phyloP scores from a whole-genome alignment of 495 filamentous ascomycete species.

The Aspergillus affinis region DNA sequence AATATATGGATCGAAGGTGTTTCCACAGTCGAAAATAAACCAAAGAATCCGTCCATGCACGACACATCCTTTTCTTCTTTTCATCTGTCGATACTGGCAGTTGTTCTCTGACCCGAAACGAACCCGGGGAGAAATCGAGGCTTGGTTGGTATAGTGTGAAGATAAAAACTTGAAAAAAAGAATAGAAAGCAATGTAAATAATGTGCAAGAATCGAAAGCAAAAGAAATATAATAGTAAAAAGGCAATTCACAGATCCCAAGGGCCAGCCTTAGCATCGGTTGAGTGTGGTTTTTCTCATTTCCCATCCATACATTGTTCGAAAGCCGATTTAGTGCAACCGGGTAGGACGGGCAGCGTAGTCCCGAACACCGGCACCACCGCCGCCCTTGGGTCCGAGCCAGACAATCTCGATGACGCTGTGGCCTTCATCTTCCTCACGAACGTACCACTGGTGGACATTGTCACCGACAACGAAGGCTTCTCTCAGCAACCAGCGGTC shows the following conservation, averaged over 20 bases:
- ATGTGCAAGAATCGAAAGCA: constrained; percentile 41
- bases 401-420: constrained; percentile 51
- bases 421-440: constrained; percentile 47
- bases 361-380: constrained; percentile 41
- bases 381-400: constrained; percentile 48
- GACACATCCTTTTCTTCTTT: constrained; percentile 13
- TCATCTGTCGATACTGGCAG: constrained; percentile 6
- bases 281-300: constrained; percentile 11
- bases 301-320: background rate
- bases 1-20: constrained; percentile 15
- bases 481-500: constrained; percentile 48
- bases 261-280: constrained; percentile 29
- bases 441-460: constrained; percentile 50
- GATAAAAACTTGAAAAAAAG: constrained; percentile 12
- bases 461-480: constrained; percentile 43
- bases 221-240: background rate
- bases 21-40: constrained; percentile 7
- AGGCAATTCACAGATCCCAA: constrained; percentile 20
- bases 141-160: constrained; percentile 6
- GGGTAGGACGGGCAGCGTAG: constrained; percentile 15
- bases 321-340: background rate
- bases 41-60: constrained; percentile 13
- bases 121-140: background rate
- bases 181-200: constrained; percentile 28
- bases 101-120: constrained; percentile 1